phyloP scores from a whole-genome alignment of 1,284 basidiomycete species.

The Cystobasidiaceae sp. region DNA sequence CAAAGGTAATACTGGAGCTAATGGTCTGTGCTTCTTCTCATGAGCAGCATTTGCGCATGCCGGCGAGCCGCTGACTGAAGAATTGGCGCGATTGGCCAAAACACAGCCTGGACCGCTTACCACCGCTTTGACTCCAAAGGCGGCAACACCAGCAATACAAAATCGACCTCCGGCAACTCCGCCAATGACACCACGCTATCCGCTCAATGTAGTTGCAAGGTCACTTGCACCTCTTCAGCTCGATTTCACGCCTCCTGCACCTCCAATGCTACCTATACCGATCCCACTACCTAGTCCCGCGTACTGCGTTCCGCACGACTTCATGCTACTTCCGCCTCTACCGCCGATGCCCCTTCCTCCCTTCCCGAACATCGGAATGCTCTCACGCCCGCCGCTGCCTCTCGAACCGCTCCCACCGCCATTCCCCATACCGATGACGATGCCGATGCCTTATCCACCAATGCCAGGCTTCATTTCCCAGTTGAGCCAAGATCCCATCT shows the following conservation, averaged over 20 bases:
- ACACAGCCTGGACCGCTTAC: background rate
- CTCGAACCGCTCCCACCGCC: background rate
- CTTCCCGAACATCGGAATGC: background rate
- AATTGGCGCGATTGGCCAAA: background rate
- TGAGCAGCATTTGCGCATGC: background rate
- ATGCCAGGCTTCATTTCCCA: background rate
- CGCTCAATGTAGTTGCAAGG: no score
- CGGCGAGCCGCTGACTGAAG: background rate
- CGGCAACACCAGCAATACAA: background rate
- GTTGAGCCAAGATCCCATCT: no score
- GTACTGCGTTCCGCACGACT: background rate
- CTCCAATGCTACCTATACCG: no score
- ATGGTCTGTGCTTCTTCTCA: background rate
- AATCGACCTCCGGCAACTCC: no score
- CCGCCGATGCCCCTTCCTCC: background rate
- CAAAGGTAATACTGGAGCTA: background rate
- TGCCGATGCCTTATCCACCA: background rate
- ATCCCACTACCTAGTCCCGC: background rate
- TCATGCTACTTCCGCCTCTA: background rate
- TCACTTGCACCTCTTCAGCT: no score
- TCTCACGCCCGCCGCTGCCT: background rate
- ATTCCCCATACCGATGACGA: background rate
- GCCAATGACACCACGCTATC: no score
- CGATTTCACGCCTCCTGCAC: no score
- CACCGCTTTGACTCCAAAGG: background rate